A percentile compares a stretch with the other conserved stretches of the same genome.
phyloP scores from a whole-genome alignment of 768 basidiomycete species.

The Boletus sensibilis region DNA sequence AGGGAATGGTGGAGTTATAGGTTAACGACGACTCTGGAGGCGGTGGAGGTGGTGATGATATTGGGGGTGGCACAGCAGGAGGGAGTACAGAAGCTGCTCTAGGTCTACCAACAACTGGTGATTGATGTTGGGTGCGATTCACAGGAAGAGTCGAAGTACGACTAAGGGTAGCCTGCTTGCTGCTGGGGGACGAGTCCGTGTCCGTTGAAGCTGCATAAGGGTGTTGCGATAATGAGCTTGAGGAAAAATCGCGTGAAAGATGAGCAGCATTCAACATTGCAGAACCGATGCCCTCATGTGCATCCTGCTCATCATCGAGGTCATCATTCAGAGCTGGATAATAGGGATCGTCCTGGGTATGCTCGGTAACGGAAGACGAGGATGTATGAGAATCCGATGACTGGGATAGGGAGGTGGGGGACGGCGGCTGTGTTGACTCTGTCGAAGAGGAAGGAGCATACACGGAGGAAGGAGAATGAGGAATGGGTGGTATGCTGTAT shows the following conservation, averaged over 20 bases:
- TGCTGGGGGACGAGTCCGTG: slow-evolving; percentile 32
- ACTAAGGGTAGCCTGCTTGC: slow-evolving; percentile 22
- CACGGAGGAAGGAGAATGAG: slow-evolving; percentile 57
- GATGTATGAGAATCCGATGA: slow-evolving; percentile 53
- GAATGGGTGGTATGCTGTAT: slow-evolving; percentile 79
- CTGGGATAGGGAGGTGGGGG: slow-evolving; percentile 34
- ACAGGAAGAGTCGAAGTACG: slow-evolving; percentile 39
- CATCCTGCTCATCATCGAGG: slow-evolving; percentile 35
- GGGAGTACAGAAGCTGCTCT: slow-evolving; percentile 60
- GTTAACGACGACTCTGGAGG: slow-evolving; percentile 38
- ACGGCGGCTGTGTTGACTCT: slow-evolving; percentile 37
- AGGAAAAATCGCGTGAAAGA: slow-evolving; percentile 30
- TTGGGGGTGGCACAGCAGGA: slow-evolving; percentile 65
- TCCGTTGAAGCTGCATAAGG: slow-evolving; percentile 53
- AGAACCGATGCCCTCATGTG: slow-evolving; percentile 44
- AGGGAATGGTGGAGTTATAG: slow-evolving; percentile 29
- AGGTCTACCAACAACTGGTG: slow-evolving; percentile 39
- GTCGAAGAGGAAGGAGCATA: slow-evolving; percentile 44
- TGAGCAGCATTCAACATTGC: slow-evolving; percentile 40
- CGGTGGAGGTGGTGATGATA: slow-evolving; percentile 58
- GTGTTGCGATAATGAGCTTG: slow-evolving; percentile 34
- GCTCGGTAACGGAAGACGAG: slow-evolving; percentile 42
- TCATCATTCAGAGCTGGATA: slow-evolving; percentile 21
- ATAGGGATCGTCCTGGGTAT: slow-evolving; percentile 38
- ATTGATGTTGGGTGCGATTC: slow-evolving; percentile 28